phyloP scores from a whole-genome alignment of 257 asterid genomes.

The Nicotiana sylvestris region DNA sequence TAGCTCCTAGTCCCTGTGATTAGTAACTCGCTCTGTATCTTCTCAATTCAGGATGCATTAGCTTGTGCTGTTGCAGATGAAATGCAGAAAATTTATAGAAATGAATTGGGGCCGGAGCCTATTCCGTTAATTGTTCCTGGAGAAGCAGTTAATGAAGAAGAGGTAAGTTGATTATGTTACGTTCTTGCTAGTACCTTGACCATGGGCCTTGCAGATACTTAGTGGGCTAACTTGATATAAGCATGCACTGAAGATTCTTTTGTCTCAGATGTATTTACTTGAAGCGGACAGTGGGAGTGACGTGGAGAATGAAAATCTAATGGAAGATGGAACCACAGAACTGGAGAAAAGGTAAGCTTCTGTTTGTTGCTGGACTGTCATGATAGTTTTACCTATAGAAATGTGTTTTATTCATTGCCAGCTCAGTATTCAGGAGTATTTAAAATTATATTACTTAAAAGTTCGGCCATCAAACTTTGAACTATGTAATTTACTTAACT shows the following conservation, averaged over 20 bases:
- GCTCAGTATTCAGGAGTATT: neutral
- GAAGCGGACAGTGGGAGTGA: slow-evolving; percentile 69
- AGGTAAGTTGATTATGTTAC: slow-evolving; percentile 36
- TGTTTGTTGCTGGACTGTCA: neutral
- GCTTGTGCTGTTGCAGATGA: slow-evolving; percentile 96
- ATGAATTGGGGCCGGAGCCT: slow-evolving; percentile 86
- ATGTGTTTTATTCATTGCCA: neutral
- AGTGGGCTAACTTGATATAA: neutral
- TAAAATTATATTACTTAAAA: neutral
- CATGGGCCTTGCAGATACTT: neutral
- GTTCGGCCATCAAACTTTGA: neutral
- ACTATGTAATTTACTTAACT: neutral
- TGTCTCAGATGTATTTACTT: slow-evolving; percentile 72
- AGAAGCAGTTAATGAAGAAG: slow-evolving; percentile 70
- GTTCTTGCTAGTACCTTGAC: slow-evolving; percentile 13
- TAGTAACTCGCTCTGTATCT: slow-evolving; percentile 12
- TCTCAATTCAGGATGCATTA: slow-evolving; percentile 63
- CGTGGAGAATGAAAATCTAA: slow-evolving; percentile 45
- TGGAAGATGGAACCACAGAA: slow-evolving; percentile 42
- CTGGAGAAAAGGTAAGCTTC: slow-evolving; percentile 58
- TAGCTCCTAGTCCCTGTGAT: neutral
- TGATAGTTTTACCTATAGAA: neutral
- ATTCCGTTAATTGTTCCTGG: slow-evolving; percentile 71
- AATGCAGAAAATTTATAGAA: slow-evolving; percentile 76
- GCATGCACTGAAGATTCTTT: slow-evolving; percentile 1